A percentile compares a stretch with the other conserved stretches of the same genome.
These are phyloP conservation scores for Boletus tylopilopsis DNA, from an alignment of 768 basidiomycete genomes.

Conservation along the genomic window DNA sequence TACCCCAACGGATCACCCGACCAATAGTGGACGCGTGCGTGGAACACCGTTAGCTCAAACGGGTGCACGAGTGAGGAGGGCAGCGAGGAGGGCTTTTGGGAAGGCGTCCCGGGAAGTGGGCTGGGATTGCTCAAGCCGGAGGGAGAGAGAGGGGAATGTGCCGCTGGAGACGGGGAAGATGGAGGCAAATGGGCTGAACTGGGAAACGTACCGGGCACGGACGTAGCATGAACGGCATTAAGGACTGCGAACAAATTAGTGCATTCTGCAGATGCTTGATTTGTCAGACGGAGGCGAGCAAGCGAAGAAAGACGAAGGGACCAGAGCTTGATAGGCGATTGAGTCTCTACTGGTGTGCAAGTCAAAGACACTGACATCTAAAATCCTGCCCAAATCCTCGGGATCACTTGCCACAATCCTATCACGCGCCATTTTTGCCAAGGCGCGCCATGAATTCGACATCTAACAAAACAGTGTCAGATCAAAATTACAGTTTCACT, in stretches of 20 bases:
- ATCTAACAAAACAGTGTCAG: conserved; percentile 46
- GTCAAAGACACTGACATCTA: conserved; percentile 50
- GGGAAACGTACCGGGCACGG: conserved; percentile 57
- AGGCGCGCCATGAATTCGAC: conserved; percentile 83
- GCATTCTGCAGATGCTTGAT: conserved; percentile 83
- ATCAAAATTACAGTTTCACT: conserved; percentile 11
- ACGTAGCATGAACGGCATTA: conserved; percentile 49
- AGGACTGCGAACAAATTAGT: conserved; percentile 75
- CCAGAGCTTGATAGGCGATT: conserved; percentile 56
- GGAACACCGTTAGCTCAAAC: conserved; percentile 63
- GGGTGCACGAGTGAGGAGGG: conserved; percentile 21
- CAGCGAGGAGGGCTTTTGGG: conserved; percentile 13
- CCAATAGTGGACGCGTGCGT: conserved; percentile 77
- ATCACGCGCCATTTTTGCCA: conserved; percentile 84
- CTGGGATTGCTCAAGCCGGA: conserved; percentile 16
- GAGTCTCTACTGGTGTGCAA: not conserved
- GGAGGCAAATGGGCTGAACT: conserved; percentile 8
- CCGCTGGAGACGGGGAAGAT: conserved; percentile 24
- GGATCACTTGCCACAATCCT: conserved; percentile 68
- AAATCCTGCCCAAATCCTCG: conserved; percentile 57
- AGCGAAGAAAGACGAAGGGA: conserved; percentile 77
- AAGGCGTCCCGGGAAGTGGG: conserved; percentile 25
- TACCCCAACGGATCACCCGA: conserved; percentile 77
- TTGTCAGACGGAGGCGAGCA: conserved; percentile 78
- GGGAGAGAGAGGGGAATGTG: conserved; percentile 17